phyloP scores from a whole-genome alignment of 768 basidiomycete species.

The Lactarius deliciosus region DNA sequence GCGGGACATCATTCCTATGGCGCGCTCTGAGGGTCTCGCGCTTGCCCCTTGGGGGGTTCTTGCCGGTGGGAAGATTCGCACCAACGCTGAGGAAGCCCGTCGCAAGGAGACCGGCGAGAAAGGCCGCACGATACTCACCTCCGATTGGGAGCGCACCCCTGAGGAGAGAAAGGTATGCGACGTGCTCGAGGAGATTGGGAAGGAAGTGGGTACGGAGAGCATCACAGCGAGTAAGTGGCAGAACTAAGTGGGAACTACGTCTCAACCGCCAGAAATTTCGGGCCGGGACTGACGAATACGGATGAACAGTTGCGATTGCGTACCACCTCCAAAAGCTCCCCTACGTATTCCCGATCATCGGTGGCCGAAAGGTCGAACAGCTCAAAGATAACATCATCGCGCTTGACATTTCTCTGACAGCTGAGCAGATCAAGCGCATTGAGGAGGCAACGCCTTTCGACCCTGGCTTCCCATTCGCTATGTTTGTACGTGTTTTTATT shows the following conservation, averaged over 20 bases:
- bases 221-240: slow-evolving; percentile 29
- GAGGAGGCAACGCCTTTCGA: slow-evolving; percentile 44
- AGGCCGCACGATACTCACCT: slow-evolving; percentile 35
- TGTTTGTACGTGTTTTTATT: slow-evolving; percentile 30
- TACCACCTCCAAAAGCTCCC: slow-evolving; percentile 50
- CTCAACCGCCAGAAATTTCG: background rate
- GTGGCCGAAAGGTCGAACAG: slow-evolving; percentile 48
- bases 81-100: slow-evolving; percentile 39
- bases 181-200: slow-evolving; percentile 42
- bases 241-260: too few relatives aligned
- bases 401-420: slow-evolving; percentile 42
- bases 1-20: slow-evolving; percentile 43
- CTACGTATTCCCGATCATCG: slow-evolving; percentile 48
- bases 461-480: slow-evolving; percentile 39
- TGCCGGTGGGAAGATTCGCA: slow-evolving; percentile 41
- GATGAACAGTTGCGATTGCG: slow-evolving; percentile 43
- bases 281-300: background rate
- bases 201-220: slow-evolving; percentile 39
- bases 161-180: slow-evolving; percentile 37
- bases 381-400: slow-evolving; percentile 46
- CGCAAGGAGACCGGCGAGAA: slow-evolving; percentile 36
- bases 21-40: slow-evolving; percentile 38
- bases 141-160: slow-evolving; percentile 39
- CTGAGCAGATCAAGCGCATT: slow-evolving; percentile 44
- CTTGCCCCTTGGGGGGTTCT: slow-evolving; percentile 46